These are phyloP conservation scores for Fusarium hainanense DNA, from an alignment of 2,329 filamentous ascomycete genomes.

Conservation along the genomic window DNA sequence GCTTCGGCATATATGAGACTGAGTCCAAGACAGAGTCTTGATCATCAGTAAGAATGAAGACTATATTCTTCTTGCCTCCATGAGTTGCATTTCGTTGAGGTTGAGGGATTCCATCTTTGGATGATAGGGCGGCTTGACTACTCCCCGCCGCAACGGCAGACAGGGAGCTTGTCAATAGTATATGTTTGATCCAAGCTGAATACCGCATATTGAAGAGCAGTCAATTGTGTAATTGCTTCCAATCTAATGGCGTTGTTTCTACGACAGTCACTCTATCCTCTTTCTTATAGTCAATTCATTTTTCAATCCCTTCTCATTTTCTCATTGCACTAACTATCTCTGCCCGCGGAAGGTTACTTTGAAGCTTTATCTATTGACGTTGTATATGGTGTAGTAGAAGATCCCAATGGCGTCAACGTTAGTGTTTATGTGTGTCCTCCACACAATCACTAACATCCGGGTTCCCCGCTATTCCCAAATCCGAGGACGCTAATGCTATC, in stretches of 20 bases:
- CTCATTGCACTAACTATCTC: too few relatives aligned
- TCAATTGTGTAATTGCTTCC: background rate
- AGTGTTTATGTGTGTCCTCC: background rate
- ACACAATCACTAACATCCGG: constrained; percentile 30
- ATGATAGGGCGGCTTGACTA: constrained; percentile 1
- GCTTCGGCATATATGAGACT: constrained; percentile 67
- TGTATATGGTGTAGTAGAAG: constrained; percentile 28
- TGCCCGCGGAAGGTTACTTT: background rate
- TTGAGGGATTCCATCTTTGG: background rate
- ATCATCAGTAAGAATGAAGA: constrained; percentile 76
- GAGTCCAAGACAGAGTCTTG: constrained; percentile 73
- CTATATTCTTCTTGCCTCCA: constrained; percentile 61
- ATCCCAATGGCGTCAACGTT: constrained; percentile 41
- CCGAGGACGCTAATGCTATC: background rate
- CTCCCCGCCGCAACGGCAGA: background rate
- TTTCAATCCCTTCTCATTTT: too few relatives aligned
- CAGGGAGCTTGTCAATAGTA: constrained; percentile 2
- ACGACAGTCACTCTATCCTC: background rate
- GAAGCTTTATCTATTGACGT: background rate
- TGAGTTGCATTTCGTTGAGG: background rate
- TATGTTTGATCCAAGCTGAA: constrained; percentile 9
- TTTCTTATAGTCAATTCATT: background rate
- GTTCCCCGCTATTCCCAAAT: background rate
- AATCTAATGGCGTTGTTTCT: background rate
- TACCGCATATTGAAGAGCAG: constrained; percentile 13